Evolutionary conservation across 169 alveolate genomes (phyloP), one percentile per base, ranked within the genome.

Genomic region (Plasmodium vinckei): DNA sequence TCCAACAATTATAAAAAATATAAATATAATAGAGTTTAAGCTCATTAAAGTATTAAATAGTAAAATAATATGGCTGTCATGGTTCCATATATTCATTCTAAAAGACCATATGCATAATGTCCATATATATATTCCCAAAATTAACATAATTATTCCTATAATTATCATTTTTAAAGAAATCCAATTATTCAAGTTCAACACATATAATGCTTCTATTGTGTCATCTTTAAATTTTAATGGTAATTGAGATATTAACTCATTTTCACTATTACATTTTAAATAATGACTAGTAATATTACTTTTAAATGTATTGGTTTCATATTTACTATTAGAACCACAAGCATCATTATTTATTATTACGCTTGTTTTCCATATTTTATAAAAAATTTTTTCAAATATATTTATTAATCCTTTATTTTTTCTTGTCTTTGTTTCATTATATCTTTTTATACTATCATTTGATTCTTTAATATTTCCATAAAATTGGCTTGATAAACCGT

Each of bases 201-300:
- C 95, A 72, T 89, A 94, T 46, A 94, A 61, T 10, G 88, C 63
- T 72, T 94, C 96, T 65, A 94, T 15, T 1, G 91, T 57, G 10
- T 87, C 88, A 56, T 84, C 75, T 42, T 63, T 92, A 89, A 82
- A 92, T 87, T 84, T 92, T 47, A 92, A 87, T 1, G 94, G 94
- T 51, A 92, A 46, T 63, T 71, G 63, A 27, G 90, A 47, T 71
- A 92, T 54, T 60, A 84, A 59, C 33, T 68, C 91, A 13, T 69
- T 84, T 56, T 54, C 86, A 67, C 23, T 68, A 19, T 63, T 68
- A 13, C 69, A 73, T 56, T 84, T 84, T 84, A 68, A 42, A 12
- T 57, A 39, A 56, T 33, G 39, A 53, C 69, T 72, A n/a, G 60
- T 49, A 69, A 77, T 47, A 46, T 47, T 63, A 77, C 67, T 56